phyloP scores from a whole-genome alignment of 2,329 filamentous ascomycete genomes.

The Zasmidium cellare region DNA sequence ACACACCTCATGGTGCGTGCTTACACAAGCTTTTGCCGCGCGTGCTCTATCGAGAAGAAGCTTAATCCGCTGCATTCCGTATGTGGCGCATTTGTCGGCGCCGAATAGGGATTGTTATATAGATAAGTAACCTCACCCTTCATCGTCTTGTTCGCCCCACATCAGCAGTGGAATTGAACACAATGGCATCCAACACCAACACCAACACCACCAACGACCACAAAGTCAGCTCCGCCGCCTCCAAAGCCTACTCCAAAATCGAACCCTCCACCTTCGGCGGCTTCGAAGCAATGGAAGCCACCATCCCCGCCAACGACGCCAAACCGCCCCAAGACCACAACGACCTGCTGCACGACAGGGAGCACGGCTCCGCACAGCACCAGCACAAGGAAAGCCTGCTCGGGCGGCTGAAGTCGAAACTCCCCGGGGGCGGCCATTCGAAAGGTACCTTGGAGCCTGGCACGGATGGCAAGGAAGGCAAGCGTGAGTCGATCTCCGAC shows the following conservation, averaged over 20 bases:
- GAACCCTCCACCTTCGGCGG: background rate
- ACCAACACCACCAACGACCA: too few relatives aligned
- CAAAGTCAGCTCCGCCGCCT: background rate
- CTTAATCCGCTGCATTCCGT: too few relatives aligned
- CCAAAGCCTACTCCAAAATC: background rate
- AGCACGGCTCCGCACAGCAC: background rate
- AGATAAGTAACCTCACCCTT: too few relatives aligned
- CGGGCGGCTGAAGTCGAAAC: background rate
- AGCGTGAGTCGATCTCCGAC: slow-evolving; percentile 11
- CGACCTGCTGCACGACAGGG: background rate
- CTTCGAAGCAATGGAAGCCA: background rate
- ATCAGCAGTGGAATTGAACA: too few relatives aligned
- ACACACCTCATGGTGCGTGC: too few relatives aligned
- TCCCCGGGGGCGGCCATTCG: background rate
- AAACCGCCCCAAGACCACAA: background rate
- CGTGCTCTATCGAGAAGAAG: too few relatives aligned
- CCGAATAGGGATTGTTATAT: too few relatives aligned
- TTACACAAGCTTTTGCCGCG: too few relatives aligned
- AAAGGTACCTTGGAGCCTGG: background rate
- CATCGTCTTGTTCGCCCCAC: too few relatives aligned
- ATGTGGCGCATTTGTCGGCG: too few relatives aligned
- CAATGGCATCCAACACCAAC: background rate
- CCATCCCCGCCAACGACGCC: background rate
- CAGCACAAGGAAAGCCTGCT: background rate
- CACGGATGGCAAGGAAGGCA: background rate